Base-by-base conservation (phyloP, 2,329 filamentous ascomycete species). In the Diaporthe citriasiana region DNA sequence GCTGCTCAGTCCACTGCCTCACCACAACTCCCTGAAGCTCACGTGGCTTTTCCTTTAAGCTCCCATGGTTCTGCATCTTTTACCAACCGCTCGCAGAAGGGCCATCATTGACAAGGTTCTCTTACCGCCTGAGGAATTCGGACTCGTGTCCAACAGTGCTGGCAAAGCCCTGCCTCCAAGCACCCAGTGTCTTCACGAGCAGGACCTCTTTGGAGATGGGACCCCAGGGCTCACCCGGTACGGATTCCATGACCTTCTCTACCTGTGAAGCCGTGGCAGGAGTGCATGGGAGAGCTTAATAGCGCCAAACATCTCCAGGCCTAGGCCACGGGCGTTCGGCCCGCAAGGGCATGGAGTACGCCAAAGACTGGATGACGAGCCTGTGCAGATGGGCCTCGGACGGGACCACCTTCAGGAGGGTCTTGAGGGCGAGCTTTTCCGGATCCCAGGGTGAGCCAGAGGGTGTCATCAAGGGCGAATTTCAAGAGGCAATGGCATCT, bases 291-390 rank as follows among this genome's bases (percentile, higher is more conserved):
- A n/a, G 8, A n/a, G 22, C 19, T 38, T 22, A n/a, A 25, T 6
- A 42, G 15, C 8, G 12, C 15, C 19, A 6, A 4, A 8, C 17
- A 25, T 6, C 4, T n/a, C 9, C 22, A 25, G 35, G 10, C 13
- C 13, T 17, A 8, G 7, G 6, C 40, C 25, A 35, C 1, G 7
- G 13, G n/a, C 38, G 5, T 22, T 15, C 27, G 1, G 40, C 4
- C 22, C 10, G 25, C 30, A 25, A 15, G 22, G 40, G n/a, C 7
- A 42, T n/a, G 15, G 50, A 47, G 60, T 19, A 70, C 17, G 63
- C 71, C 27, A 73, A 9, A 13, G 40, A 35, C 10, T 47, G 51
- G 22, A 55, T 19, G 17, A 73, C 35, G 25, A 73, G 27, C 15
- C 22, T 30, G 57, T 66, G 47, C 6, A 73, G 47, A 19, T 35